Percentiles rank a stretch among this genome's conserved stretches.
Conservation (phyloP, 2,329 filamentous ascomycete species). For the Pezizomycotina sp. region DNA sequence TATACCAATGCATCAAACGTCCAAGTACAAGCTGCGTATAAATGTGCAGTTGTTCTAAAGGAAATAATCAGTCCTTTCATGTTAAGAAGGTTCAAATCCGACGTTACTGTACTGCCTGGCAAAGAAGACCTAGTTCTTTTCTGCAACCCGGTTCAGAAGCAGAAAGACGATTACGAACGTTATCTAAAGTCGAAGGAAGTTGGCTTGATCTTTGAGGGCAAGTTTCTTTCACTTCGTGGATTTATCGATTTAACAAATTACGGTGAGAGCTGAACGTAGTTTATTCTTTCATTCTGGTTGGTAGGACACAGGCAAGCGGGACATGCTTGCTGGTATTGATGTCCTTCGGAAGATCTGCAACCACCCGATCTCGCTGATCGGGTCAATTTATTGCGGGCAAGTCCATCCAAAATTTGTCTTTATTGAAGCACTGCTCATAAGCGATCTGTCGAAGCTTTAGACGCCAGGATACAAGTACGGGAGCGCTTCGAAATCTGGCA, state of each 20-base stretch:
- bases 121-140: conserved; percentile 96
- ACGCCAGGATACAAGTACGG: conserved; percentile 63
- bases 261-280: too few species aligned
- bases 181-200: conserved; percentile 76
- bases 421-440: conserved; percentile 1
- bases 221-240: too few species aligned
- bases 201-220: conserved; percentile 57
- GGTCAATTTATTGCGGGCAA: conserved; percentile 35
- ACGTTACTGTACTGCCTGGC: conserved; percentile 82
- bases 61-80: conserved; percentile 88
- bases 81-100: conserved; percentile 77
- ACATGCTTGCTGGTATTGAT: conserved; percentile 79
- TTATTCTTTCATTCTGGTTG: too few species aligned
- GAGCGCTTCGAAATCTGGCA: conserved; percentile 62
- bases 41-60: conserved; percentile 84
- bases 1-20: conserved; percentile 91
- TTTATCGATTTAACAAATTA: too few species aligned
- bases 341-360: conserved; percentile 93
- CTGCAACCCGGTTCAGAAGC: conserved; percentile 70
- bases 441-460: conserved; percentile 30
- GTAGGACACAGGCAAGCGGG: conserved; percentile 43
- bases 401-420: background rate
- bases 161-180: conserved; percentile 61
- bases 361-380: conserved; percentile 75
- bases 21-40: conserved; percentile 84